These are phyloP conservation scores for Lactarius sanguifluus DNA, from an alignment of 768 basidiomycete genomes.

Conservation along the genomic window DNA sequence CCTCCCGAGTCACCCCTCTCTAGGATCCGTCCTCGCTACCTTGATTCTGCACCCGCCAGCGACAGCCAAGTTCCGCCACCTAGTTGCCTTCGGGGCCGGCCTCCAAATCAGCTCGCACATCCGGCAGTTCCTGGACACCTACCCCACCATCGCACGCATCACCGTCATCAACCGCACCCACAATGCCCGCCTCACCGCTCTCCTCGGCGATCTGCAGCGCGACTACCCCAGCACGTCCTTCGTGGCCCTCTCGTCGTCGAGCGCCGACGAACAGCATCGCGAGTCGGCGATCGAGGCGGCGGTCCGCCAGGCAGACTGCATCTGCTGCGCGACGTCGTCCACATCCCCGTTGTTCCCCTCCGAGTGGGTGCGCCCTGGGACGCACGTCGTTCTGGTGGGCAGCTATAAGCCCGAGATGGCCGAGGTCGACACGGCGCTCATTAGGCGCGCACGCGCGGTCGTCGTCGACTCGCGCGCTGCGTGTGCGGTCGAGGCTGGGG, in stretches of 20 bases:
- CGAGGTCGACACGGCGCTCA: constrained; percentile 62
- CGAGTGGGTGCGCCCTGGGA: constrained; percentile 55
- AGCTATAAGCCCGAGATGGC: constrained; percentile 84
- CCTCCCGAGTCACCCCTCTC: not conserved
- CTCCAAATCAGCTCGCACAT: constrained; percentile 68
- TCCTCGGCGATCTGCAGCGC: constrained; percentile 37
- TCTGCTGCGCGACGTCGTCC: constrained; percentile 76
- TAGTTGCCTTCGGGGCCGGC: constrained; percentile 74
- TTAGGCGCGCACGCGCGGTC: constrained; percentile 53
- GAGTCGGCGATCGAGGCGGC: constrained; percentile 32
- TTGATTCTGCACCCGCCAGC: constrained; percentile 46
- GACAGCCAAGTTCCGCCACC: constrained; percentile 37
- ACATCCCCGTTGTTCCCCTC: constrained; percentile 68
- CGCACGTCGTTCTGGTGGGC: constrained; percentile 76
- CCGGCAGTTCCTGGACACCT: constrained; percentile 57
- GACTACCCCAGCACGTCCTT: constrained; percentile 34
- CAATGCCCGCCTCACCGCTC: constrained; percentile 47
- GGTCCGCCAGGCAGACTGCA: constrained; percentile 53
- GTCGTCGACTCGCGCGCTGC: constrained; percentile 75
- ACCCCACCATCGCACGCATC: constrained; percentile 51
- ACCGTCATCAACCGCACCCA: constrained; percentile 63
- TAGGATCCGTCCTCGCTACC: constrained; percentile 70
- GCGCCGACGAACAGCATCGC: constrained; percentile 20
- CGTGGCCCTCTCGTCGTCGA: constrained; percentile 7
- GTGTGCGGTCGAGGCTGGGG: constrained; percentile 77